phyloP scores from a whole-genome alignment of 371 early-diverging fungal species.

The Spiromyces aspiralis region DNA sequence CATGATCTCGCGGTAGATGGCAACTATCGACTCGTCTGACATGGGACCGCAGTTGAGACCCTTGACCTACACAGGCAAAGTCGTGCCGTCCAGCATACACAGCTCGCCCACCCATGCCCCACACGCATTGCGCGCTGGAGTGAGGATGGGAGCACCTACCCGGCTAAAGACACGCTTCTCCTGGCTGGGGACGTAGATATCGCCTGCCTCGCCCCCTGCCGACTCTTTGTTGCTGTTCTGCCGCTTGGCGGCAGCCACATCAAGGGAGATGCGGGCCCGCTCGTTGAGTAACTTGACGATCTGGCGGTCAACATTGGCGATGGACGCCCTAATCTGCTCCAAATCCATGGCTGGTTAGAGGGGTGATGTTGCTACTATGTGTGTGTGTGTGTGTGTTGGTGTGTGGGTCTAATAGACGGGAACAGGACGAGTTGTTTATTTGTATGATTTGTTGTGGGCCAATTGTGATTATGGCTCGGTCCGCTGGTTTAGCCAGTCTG shows the following conservation, averaged over 20 bases:
- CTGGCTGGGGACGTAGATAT: slow-evolving; percentile 33
- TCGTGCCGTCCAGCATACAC: slow-evolving; percentile 1
- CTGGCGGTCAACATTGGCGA: slow-evolving; percentile 61
- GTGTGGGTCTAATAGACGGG: too few species aligned
- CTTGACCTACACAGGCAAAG: slow-evolving; percentile 36
- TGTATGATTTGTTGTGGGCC: too few species aligned
- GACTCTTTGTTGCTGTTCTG: slow-evolving; percentile 5
- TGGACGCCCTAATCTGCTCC: slow-evolving; percentile 34
- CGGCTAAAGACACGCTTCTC: slow-evolving; percentile 32
- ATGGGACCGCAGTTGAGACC: slow-evolving; percentile 66
- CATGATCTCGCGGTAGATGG: slow-evolving; percentile 86
- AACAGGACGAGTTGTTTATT: too few species aligned
- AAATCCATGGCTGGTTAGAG: too few species aligned
- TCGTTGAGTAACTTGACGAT: slow-evolving; percentile 67
- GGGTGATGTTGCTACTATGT: too few species aligned
- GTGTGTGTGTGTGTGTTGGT: too few species aligned
- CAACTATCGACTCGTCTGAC: slow-evolving; percentile 48
- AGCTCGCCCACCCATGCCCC: background rate
- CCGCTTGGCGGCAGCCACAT: slow-evolving; percentile 62
- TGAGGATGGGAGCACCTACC: slow-evolving; percentile 7
- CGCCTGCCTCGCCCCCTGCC: slow-evolving; percentile 1
- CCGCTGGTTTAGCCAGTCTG: too few species aligned
- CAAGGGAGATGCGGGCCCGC: slow-evolving; percentile 69
- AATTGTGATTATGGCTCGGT: too few species aligned
- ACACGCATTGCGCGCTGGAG: background rate